Percentiles rank a stretch among this genome's conserved stretches.
Evolutionary conservation across 2,329 filamentous ascomycete species (phyloP).

Genomic region (Helotiales sp.): DNA sequence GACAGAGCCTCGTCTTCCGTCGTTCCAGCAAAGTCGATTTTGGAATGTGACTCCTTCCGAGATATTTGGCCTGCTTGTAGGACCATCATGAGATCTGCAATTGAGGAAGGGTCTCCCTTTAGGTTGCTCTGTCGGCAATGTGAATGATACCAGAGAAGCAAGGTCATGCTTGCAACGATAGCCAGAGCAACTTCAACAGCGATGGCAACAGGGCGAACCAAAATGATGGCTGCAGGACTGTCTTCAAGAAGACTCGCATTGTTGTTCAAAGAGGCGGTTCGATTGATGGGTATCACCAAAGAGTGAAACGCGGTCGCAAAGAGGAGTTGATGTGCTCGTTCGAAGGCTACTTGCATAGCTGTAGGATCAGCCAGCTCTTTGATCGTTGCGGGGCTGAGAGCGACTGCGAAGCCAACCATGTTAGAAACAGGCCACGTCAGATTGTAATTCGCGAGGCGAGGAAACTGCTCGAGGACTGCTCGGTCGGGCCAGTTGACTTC

Average conservation of each 20-base stretch:
- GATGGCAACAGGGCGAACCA: slow-evolving; percentile 37
- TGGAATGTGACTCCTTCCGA: background rate
- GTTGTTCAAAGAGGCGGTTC: background rate
- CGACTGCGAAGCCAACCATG: slow-evolving; percentile 49
- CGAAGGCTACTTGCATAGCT: slow-evolving; percentile 44
- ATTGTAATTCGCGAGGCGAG: slow-evolving; percentile 30
- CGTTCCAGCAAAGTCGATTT: slow-evolving; percentile 4
- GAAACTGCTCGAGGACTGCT: slow-evolving; percentile 31
- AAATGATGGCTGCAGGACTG: slow-evolving; percentile 24
- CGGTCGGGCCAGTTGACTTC: slow-evolving; percentile 29
- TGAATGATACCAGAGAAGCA: slow-evolving; percentile 30
- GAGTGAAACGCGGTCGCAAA: slow-evolving; percentile 44
- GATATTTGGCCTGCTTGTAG: background rate
- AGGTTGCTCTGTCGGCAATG: slow-evolving; percentile 33
- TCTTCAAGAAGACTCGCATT: background rate
- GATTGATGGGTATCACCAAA: background rate
- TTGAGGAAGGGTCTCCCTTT: slow-evolving; percentile 38
- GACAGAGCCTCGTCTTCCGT: background rate
- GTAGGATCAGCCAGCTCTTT: slow-evolving; percentile 45
- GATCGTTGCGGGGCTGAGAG: slow-evolving; percentile 33
- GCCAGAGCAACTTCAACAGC: slow-evolving; percentile 38
- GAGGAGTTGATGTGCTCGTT: slow-evolving; percentile 49
- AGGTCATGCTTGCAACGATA: slow-evolving; percentile 29
- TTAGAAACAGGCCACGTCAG: slow-evolving; percentile 37
- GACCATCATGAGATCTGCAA: slow-evolving; percentile 36